phyloP scores from a whole-genome alignment of 2,329 filamentous ascomycete species.

The Trichoderma sp. region DNA sequence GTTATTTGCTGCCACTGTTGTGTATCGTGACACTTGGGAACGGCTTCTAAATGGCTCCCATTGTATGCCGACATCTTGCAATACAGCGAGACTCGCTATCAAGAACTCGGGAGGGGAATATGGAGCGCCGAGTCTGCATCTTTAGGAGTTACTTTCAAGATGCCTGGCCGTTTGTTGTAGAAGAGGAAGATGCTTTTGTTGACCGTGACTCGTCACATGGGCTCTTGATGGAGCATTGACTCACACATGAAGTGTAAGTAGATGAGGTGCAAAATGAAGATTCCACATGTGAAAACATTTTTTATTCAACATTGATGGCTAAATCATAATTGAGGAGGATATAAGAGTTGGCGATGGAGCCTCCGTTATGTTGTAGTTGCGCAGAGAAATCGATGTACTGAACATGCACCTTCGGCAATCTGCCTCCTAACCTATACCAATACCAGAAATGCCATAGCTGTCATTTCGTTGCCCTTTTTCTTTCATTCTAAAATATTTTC shows the following conservation, averaged over 20 bases:
- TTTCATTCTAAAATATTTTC: no score
- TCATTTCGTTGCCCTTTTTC: no score
- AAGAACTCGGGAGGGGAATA: neutral
- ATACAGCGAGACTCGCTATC: neutral
- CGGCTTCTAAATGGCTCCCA: constrained; percentile 7
- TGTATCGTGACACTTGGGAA: constrained; percentile 15
- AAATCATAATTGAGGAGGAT: neutral
- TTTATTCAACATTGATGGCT: neutral
- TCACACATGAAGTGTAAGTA: neutral
- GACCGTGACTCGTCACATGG: neutral
- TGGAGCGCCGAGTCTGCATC: no score
- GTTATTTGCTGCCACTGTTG: constrained; percentile 8
- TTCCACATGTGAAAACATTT: neutral
- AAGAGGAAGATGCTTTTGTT: neutral
- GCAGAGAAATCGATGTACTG: neutral
- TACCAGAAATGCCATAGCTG: neutral
- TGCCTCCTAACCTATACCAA: neutral
- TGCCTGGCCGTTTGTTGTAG: neutral
- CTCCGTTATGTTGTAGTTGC: neutral
- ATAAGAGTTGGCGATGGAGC: neutral
- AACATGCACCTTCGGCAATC: neutral
- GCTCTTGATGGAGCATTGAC: neutral
- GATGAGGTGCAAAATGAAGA: neutral
- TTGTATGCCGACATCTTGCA: neutral
- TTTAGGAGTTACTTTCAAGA: neutral